A percentile compares a stretch with the other conserved stretches of the same genome.
Evolutionary conservation across 2,329 filamentous ascomycete genomes (phyloP).

Genomic region (Clarireedia hainanense): DNA sequence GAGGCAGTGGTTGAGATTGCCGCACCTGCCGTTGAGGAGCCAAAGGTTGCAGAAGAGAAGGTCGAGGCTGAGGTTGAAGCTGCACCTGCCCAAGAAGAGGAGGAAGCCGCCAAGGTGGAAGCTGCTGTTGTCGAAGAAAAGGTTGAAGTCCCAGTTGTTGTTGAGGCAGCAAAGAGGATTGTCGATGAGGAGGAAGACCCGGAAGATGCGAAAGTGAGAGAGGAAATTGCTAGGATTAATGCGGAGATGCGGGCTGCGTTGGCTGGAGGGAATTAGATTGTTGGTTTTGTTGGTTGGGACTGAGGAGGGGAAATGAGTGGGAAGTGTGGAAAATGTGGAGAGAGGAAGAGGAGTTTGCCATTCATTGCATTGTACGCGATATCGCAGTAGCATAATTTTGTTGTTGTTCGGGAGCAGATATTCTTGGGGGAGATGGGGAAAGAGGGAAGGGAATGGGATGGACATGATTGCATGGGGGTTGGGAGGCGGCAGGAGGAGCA

Average conservation of each 20-base stretch:
- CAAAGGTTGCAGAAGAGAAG: neutral
- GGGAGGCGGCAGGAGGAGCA: neutral
- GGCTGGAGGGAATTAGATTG: neutral
- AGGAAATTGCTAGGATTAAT: conserved; percentile 23
- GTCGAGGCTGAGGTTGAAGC: neutral
- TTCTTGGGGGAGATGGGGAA: neutral
- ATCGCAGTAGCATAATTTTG: neutral
- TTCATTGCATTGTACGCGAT: neutral
- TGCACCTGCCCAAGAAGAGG: neutral
- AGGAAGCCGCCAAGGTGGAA: neutral
- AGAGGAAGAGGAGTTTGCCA: neutral
- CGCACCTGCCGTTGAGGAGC: neutral
- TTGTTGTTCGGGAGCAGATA: neutral
- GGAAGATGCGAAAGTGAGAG: conserved; percentile 20
- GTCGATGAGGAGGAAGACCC: conserved; percentile 14
- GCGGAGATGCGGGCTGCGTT: conserved; percentile 19
- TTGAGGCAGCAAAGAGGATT: no score
- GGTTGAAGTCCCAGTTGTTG: neutral
- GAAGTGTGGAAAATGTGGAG: neutral
- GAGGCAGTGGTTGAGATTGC: conserved; percentile 2
- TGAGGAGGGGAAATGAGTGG: neutral
- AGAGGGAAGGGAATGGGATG: neutral
- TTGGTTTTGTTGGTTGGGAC: no score
- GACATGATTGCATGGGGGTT: neutral
- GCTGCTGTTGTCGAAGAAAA: neutral